Percentiles rank a stretch among this genome's conserved stretches.
phyloP scores from a whole-genome alignment of 73 alveolate species.

The Paramecium biaurelia region DNA sequence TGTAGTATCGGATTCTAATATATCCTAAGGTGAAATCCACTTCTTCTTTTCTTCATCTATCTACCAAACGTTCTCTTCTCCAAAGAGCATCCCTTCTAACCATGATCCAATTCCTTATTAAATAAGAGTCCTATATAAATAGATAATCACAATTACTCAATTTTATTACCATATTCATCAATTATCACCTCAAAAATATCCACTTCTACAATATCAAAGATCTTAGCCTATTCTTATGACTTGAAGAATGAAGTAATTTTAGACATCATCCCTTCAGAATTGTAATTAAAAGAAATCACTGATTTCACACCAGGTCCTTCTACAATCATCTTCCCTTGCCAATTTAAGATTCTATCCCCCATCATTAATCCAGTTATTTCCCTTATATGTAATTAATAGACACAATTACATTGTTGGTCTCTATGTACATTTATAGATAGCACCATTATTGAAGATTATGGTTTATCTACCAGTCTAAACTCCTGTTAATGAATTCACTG shows the following conservation, averaged over 20 bases:
- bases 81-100: not conserved
- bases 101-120: conserved; percentile 45
- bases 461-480: not conserved
- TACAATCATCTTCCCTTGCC: not conserved
- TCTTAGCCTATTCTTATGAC: not conserved
- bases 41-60: not conserved
- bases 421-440: not conserved
- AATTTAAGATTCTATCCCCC: conserved; percentile 21
- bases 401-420: not conserved
- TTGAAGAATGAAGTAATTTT: not conserved
- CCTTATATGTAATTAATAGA: not conserved
- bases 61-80: not conserved
- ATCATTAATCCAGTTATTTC: conserved; percentile 7
- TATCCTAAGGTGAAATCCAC: not conserved
- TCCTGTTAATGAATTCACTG: conserved; percentile 23
- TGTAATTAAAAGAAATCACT: not conserved
- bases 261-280: conserved; percentile 12
- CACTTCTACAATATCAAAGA: not conserved
- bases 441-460: not conserved
- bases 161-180: not conserved
- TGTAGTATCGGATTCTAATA: not conserved
- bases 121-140: not conserved
- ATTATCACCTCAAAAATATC: not conserved
- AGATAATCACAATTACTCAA: not conserved
- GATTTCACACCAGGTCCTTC: not conserved